phyloP scores from a whole-genome alignment of 192 early-diverging fungal species.

The Linnemannia elongata region DNA sequence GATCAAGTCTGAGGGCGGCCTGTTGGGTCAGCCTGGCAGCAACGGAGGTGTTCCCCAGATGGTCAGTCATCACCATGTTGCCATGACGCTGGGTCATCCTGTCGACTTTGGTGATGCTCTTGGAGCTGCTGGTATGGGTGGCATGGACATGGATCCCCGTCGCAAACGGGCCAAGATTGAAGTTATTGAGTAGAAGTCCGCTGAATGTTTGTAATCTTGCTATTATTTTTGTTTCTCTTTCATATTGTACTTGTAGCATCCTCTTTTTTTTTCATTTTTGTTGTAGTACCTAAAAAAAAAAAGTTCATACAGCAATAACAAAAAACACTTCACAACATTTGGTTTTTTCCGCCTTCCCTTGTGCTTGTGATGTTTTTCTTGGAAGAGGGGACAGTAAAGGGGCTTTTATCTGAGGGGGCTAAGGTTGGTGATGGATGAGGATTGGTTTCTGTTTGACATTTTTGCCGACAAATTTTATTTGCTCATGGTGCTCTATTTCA shows the following conservation, averaged over 20 bases:
- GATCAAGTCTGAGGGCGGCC: constrained; percentile 29
- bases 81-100: constrained; percentile 10
- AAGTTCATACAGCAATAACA: neutral
- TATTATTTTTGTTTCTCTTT: neutral
- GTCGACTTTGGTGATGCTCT: constrained; percentile 31
- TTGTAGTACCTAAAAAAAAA: constrained; percentile 10
- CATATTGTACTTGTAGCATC: neutral
- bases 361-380: neutral
- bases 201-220: neutral
- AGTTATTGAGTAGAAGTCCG: constrained; percentile 27
- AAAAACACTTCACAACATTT: neutral
- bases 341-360: neutral
- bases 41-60: neutral
- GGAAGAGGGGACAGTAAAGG: too few relatives aligned
- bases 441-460: too few relatives aligned
- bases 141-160: neutral
- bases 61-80: neutral
- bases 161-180: constrained; percentile 55
- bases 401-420: too few relatives aligned
- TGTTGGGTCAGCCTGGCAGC: constrained; percentile 14
- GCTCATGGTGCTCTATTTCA: too few relatives aligned
- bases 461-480: too few relatives aligned
- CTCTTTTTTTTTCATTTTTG: constrained; percentile 25
- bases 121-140: constrained; percentile 8
- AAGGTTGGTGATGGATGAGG: too few relatives aligned